A percentile compares a stretch with the other conserved stretches of the same genome.
Conservation (phyloP, 75 land plant species). For the Pseudotsuga menziesii region DNA sequence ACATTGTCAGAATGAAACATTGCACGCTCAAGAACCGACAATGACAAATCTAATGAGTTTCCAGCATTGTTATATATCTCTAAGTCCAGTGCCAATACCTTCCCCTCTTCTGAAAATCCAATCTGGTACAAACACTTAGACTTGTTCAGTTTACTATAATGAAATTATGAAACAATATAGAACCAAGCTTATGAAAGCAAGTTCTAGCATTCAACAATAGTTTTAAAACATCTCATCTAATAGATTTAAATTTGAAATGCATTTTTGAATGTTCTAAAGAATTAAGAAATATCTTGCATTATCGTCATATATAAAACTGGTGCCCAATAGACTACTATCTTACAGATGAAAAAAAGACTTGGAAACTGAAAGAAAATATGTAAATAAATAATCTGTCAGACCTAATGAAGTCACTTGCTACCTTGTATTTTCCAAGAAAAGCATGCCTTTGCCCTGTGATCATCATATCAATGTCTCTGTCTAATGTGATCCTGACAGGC, state of each 20-base stretch:
- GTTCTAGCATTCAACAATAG: neutral
- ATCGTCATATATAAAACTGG: neutral
- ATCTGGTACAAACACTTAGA: constrained; percentile 44
- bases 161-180: constrained; percentile 3
- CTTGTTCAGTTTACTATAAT: neutral
- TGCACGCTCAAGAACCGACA: constrained; percentile 81
- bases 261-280: neutral
- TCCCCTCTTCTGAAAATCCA: constrained; percentile 85
- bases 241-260: neutral
- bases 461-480: constrained; percentile 93
- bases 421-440: constrained; percentile 96
- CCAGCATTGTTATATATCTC: constrained; percentile 94
- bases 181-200: constrained; percentile 3
- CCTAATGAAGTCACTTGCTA: constrained; percentile 12
- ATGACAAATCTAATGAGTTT: constrained; percentile 92
- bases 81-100: constrained; percentile 76
- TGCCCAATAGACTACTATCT: neutral
- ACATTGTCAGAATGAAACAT: constrained; percentile 96
- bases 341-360: neutral
- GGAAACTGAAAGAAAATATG: neutral
- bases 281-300: neutral
- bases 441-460: constrained; percentile 91
- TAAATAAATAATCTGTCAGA: neutral
- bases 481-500: constrained; percentile 84
- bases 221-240: neutral